Evolutionary conservation across 257 asterid genomes (phyloP).

Genomic region (Striga asiatica): DNA sequence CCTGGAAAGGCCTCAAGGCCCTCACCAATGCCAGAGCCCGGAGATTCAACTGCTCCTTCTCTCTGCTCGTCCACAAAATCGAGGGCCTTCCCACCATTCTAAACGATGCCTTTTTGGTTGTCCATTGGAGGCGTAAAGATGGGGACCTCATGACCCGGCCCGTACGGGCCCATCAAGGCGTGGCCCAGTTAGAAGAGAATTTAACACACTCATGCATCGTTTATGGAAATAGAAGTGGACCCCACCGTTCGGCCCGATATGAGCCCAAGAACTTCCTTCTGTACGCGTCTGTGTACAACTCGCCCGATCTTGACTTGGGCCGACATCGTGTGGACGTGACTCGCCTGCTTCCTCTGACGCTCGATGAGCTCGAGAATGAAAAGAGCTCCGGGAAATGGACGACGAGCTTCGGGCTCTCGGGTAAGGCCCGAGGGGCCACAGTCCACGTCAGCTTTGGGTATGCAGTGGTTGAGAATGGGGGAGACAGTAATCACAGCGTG

Average conservation of each 20-base stretch:
- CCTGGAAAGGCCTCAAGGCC: constrained; percentile 83
- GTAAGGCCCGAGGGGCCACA: constrained; percentile 71
- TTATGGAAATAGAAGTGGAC: constrained; percentile 56
- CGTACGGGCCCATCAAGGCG: constrained; percentile 42
- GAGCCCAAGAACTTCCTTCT: constrained; percentile 71
- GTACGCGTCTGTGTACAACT: constrained; percentile 55
- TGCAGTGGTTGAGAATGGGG: constrained; percentile 33
- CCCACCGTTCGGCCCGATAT: constrained; percentile 65
- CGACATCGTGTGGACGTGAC: constrained; percentile 75
- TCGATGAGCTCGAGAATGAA: constrained; percentile 84
- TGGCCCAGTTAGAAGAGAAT: constrained; percentile 63
- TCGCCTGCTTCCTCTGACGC: constrained; percentile 76
- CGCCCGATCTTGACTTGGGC: constrained; percentile 82
- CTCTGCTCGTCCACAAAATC: constrained; percentile 67
- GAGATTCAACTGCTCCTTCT: constrained; percentile 57
- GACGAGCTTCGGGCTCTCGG: constrained; percentile 77
- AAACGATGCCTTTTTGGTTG: constrained; percentile 49
- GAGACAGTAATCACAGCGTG: constrained; percentile 12
- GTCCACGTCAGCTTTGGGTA: constrained; percentile 83
- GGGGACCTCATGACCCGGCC: constrained; percentile 59
- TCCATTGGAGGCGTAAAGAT: constrained; percentile 79
- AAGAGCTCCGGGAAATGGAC: constrained; percentile 84
- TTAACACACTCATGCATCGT: constrained; percentile 57
- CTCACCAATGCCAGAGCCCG: constrained; percentile 48
- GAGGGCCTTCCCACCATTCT: constrained; percentile 62